A percentile compares a stretch with the other conserved stretches of the same genome.
phyloP scores from a whole-genome alignment of 306 rosid genomes.

The Dryas alaskensis region DNA sequence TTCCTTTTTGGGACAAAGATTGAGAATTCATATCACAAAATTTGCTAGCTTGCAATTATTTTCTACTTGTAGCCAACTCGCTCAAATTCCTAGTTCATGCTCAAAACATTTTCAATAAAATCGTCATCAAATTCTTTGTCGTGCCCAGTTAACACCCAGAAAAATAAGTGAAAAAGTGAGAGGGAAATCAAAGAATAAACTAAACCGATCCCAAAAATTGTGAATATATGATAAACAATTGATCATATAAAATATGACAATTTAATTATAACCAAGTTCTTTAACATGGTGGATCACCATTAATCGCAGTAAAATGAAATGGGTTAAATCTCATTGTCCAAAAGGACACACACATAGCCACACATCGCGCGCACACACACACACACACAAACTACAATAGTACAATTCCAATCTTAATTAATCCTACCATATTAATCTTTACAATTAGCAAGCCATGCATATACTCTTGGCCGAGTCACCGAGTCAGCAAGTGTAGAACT shows the following conservation, averaged over 20 bases:
- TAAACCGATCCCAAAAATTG: neutral
- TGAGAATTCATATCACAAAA: neutral
- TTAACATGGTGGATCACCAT: slow-evolving; percentile 9
- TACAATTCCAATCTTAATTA: neutral
- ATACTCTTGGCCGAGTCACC: neutral
- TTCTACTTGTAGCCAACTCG: neutral
- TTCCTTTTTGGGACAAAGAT: neutral
- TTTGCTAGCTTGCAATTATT: neutral
- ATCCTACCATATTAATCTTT: slow-evolving; percentile 16
- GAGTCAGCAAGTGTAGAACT: slow-evolving; percentile 68
- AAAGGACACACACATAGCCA: slow-evolving; percentile 1
- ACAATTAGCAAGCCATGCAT: slow-evolving; percentile 11
- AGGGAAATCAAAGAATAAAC: neutral
- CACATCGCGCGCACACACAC: neutral
- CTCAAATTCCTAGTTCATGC: neutral
- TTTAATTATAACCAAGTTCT: neutral
- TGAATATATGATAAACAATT: neutral
- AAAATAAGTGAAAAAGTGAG: neutral
- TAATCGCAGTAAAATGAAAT: slow-evolving; percentile 8
- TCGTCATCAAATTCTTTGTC: neutral
- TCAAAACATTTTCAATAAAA: no score
- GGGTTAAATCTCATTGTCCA: slow-evolving; percentile 21
- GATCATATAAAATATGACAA: neutral
- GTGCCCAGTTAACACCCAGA: neutral
- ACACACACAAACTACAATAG: neutral